phyloP scores from a whole-genome alignment of 176 grass and related monocot genomes.

The Oryza longistaminata region DNA sequence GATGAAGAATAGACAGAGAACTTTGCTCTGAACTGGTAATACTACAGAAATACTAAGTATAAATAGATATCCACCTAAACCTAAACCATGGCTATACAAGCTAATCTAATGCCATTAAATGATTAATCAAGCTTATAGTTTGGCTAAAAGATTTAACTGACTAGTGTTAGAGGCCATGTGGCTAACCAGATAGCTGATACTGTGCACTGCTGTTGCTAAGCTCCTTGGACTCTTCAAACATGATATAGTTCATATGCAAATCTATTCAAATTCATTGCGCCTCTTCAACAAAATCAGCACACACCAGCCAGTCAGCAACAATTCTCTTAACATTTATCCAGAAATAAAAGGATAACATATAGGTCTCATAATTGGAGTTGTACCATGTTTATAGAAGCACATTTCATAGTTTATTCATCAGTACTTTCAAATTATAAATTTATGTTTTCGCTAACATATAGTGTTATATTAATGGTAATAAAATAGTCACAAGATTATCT shows the following conservation, averaged over 20 bases:
- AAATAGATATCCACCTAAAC: too few relatives aligned
- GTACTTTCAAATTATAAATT: neutral
- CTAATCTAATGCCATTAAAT: neutral
- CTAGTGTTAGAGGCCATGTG: neutral
- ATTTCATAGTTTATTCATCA: neutral
- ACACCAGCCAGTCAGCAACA: neutral
- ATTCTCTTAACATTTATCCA: neutral
- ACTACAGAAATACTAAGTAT: neutral
- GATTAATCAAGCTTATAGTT: neutral
- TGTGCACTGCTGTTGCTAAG: too few relatives aligned
- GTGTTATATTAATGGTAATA: neutral
- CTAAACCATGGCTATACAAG: neutral
- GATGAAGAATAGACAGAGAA: neutral
- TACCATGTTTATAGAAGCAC: too few relatives aligned
- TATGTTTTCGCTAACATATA: neutral
- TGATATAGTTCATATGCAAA: neutral
- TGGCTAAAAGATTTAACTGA: neutral
- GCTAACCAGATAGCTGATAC: neutral
- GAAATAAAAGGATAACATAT: constrained; percentile 8
- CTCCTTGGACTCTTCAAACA: neutral
- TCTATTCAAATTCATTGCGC: neutral
- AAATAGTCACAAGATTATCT: neutral
- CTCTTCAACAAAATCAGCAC: constrained; percentile 12
- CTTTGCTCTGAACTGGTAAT: neutral
- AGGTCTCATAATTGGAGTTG: neutral